phyloP scores from a whole-genome alignment of 345 rosid genomes.

The Streptanthus diversifolius region DNA sequence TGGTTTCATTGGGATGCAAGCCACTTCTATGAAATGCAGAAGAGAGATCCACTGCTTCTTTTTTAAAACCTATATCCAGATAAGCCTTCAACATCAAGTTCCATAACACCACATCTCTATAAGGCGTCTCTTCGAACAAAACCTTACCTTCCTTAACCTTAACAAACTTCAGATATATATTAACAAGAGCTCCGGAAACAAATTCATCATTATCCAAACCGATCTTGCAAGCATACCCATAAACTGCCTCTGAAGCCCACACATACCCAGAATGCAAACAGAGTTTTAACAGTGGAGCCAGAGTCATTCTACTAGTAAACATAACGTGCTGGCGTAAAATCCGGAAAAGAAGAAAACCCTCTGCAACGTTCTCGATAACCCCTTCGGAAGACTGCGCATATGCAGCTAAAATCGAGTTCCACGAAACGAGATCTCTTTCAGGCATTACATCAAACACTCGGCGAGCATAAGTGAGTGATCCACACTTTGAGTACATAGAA shows the following conservation, averaged over 20 bases:
- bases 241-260: slow-evolving; percentile 49
- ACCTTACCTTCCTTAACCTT: slow-evolving; percentile 42
- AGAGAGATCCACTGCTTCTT: slow-evolving; percentile 38
- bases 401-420: slow-evolving; percentile 57
- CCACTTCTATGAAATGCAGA: slow-evolving; percentile 41
- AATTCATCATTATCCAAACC: slow-evolving; percentile 47
- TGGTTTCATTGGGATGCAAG: slow-evolving; percentile 38
- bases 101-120: slow-evolving; percentile 56
- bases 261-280: slow-evolving; percentile 47
- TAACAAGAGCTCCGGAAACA: slow-evolving; percentile 51
- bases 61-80: slow-evolving; percentile 36
- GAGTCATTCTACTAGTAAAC: slow-evolving; percentile 43
- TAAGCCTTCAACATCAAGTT: slow-evolving; percentile 54
- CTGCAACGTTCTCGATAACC: slow-evolving; percentile 21
- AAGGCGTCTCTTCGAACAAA: slow-evolving; percentile 46
- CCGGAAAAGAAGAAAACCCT: slow-evolving; percentile 44
- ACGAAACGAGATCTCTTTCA: slow-evolving; percentile 49
- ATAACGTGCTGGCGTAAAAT: slow-evolving; percentile 33
- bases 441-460: slow-evolving; percentile 50
- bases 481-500: slow-evolving; percentile 47
- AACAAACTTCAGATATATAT: slow-evolving; percentile 49
- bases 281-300: slow-evolving; percentile 52
- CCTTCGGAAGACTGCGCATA: slow-evolving; percentile 42
- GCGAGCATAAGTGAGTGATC: slow-evolving; percentile 48
- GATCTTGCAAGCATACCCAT: slow-evolving; percentile 55